Conservation (phyloP, 768 basidiomycete species). For the Mycena galopus region DNA sequence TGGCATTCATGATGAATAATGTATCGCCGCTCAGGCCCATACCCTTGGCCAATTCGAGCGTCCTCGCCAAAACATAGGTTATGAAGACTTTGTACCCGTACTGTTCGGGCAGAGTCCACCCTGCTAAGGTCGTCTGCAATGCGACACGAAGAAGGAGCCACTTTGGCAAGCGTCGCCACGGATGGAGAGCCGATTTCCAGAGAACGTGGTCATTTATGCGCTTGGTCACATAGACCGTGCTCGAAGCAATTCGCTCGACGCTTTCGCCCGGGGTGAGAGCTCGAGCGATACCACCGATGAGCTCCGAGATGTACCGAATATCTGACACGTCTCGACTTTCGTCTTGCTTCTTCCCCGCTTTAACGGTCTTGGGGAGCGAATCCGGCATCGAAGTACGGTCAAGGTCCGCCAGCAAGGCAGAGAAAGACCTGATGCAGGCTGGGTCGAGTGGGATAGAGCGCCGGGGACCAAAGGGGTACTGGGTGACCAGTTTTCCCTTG, state of each 20-base stretch:
- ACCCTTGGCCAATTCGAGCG: constrained; percentile 40
- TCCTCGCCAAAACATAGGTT: constrained; percentile 51
- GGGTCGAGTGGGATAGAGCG: constrained; percentile 45
- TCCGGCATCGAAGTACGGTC: constrained; percentile 49
- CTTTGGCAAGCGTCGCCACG: constrained; percentile 64
- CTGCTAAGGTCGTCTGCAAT: constrained; percentile 52
- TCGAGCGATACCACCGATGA: constrained; percentile 61
- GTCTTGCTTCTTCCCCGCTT: constrained; percentile 49
- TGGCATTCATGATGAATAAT: constrained; percentile 52
- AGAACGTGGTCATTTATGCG: constrained; percentile 62
- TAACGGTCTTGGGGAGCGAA: constrained; percentile 49
- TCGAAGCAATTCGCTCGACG: constrained; percentile 14
- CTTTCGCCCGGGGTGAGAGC: constrained; percentile 45
- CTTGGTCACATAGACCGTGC: constrained; percentile 44
- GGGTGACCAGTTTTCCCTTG: constrained; percentile 58
- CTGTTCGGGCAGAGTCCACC: constrained; percentile 17
- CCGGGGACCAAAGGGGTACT: constrained; percentile 58
- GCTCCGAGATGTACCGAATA: constrained; percentile 62
- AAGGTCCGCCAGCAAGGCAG: constrained; percentile 55
- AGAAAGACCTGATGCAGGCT: constrained; percentile 50
- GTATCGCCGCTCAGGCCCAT: constrained; percentile 41
- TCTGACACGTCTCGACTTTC: constrained; percentile 58
- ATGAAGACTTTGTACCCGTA: constrained; percentile 63
- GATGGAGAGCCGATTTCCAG: constrained; percentile 53
- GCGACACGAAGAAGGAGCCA: constrained; percentile 65